A percentile compares a stretch with the other conserved stretches of the same genome.
phyloP scores from a whole-genome alignment of 2,329 filamentous ascomycete species.

The Cyanodermella asteris region DNA sequence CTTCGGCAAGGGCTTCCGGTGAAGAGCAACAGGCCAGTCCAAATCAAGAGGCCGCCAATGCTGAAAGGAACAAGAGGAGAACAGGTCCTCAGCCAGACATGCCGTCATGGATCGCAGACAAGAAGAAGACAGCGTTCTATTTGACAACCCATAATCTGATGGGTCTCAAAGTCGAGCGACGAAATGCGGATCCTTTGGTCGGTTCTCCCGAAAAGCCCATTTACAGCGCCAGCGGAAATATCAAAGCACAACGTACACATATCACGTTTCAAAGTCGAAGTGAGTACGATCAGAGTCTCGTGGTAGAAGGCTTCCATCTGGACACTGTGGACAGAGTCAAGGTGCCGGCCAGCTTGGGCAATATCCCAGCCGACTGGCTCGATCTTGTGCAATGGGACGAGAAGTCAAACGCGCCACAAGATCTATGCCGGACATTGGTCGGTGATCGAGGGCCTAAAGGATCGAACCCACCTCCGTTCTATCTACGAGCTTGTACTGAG shows the following conservation, averaged over 20 bases:
- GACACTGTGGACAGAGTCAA: constrained; percentile 8
- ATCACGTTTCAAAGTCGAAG: too few species aligned
- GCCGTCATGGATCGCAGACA: too few species aligned
- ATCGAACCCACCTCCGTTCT: constrained; percentile 8
- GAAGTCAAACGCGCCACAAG: constrained; percentile 8
- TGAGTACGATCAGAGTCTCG: constrained; percentile 14
- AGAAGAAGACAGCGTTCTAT: constrained; percentile 10
- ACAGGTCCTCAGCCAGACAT: too few species aligned
- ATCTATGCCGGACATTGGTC: constrained; percentile 9
- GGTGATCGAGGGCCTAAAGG: constrained; percentile 5
- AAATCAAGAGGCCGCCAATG: too few species aligned
- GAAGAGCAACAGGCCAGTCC: too few species aligned
- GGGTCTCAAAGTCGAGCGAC: too few species aligned
- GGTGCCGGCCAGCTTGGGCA: constrained; percentile 8
- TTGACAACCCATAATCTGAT: constrained; percentile 11
- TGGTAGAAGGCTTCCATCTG: constrained; percentile 13
- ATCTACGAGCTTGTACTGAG: constrained; percentile 8
- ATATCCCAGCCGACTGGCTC: constrained; percentile 10
- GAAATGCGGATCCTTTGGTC: constrained; percentile 18
- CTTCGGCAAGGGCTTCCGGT: too few species aligned
- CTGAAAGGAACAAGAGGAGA: too few species aligned
- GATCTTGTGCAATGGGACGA: constrained; percentile 8
- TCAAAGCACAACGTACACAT: too few species aligned
- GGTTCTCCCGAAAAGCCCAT: constrained; percentile 12
- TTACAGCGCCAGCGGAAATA: too few species aligned